Base-by-base conservation (phyloP, 2,329 filamentous ascomycete species). In the Beauveria varroae region DNA sequence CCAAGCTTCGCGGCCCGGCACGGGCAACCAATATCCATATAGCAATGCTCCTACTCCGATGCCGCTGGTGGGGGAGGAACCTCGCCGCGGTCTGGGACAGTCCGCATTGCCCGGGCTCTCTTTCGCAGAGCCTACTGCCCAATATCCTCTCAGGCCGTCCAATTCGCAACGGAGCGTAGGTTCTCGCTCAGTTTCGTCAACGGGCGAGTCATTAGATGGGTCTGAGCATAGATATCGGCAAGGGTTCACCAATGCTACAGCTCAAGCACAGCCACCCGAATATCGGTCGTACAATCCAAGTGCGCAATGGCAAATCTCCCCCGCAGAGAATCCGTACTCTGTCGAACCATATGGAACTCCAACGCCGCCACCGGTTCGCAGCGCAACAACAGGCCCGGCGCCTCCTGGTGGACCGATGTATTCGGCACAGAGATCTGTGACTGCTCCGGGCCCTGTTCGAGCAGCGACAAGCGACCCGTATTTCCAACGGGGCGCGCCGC, bases 381-480 rank as follows among this genome's bases (percentile, higher is more conserved):
- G 49, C 26, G 57, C 57, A 14, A 60, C 57, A 24, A 79, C 78
- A 16, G 73, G 73, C 1, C 73, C 74, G 4, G 65, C 74, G 16
- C 69, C 72, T 28, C 67, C 68, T 10, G 66, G 72, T 28, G 73
- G 69, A 41, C 71, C 70, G 44, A 73, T 70, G 14, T 71, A 73
- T 43, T 67, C 74, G 30, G 76, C 76, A 1, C 74, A 74, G 64
- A 73, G 79, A 56, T 80, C 76, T 60, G 74, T 80, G 74, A 81
- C 79, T 24, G 76, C 74, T 4, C 76, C 77, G 4, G 66, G 75
- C 59, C 72, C 73, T 10, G 30, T 18, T 16, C 66, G 67, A 44
- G 65, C 66, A 18, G 67, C 70, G 46, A 67, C 68, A 26, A 71
- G 71, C 41, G 72, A 68, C 65, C 65, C 34, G 61, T 43, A 62